Evolutionary conservation across 2,329 filamentous ascomycete species (phyloP), one percentile per base, ranked within the genome.

Genomic region (Colletotrichum agaves): DNA sequence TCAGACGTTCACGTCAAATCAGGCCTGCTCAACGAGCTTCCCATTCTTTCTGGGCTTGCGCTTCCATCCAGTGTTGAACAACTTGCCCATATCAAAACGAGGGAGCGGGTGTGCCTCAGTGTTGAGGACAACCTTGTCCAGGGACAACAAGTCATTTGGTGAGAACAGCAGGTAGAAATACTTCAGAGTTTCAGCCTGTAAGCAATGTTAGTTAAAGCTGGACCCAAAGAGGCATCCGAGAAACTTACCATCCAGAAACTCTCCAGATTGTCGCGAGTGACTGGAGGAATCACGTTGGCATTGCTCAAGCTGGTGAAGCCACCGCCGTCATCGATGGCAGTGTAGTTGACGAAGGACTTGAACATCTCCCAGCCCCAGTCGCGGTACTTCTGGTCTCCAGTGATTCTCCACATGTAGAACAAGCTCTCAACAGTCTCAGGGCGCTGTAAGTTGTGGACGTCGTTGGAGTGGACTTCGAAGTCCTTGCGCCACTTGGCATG

Each of bases 311-410:
- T 94, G 1, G 93, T 93, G 76, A 97, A 98, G 0, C 94, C 94
- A 43, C 90, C 90, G 41, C 89, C 89, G 43, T 94, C 91, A 47
- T 88, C 85, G 2, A 97, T 91, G 6, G 91, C 88, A 0, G 93
- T 97, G 79, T 97, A 87, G 74, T 93, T 91, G 79, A 95, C 85
- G 77, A 99, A 99, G 0, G 91, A 90, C 77, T 93, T 90, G 82
- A 99, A 99, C 90, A 99, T 98, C 73, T 97, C 91, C 96, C 96
- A 99, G 13, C 96, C 96, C 95, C 95, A 98, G 74, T 98, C 90
- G 27, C 96, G 88, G 79, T 99, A 99, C 71, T 89, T 91, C 43
- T 88, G 84, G 70, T 99, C 94, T 27, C 92, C 93, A 0, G 96
- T 99, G 78, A 99, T 97, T 70, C 96, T 91, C 92, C 95, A 99